Base-by-base conservation (phyloP, 2,329 filamentous ascomycete genomes). In the Parafenestella ontariensis region DNA sequence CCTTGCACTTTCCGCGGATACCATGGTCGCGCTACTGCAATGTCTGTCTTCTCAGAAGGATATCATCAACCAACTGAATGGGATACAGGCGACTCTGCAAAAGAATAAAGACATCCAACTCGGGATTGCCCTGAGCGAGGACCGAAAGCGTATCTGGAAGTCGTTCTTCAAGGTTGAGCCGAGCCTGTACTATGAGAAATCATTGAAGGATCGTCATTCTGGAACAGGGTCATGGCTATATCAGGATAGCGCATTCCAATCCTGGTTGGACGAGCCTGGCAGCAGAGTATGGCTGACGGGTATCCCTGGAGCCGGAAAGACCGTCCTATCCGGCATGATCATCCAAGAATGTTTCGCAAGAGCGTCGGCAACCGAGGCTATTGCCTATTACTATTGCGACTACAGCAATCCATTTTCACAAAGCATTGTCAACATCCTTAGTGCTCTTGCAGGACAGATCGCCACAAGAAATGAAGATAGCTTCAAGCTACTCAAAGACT, bases 311-410 rank as follows among this genome's bases (percentile, higher is more conserved):
- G 55, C 52, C 15, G 58, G 58, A 10, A 61, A 61, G 33, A 56
- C 51, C 15, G 51, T 61, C 11, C 49, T 61, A 4, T 49, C 55
- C n/a, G 34, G 18, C 8, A 28, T 41, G 18, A 43, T 58, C 17
- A 58, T 61, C 24, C 33, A 61, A 15, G 23, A 41, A 9, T 45
- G 20, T 23, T n/a, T 47, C 3, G 33, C 21, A 24, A 36, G 15
- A 5, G 21, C 33, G 3, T 13, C 45, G n/a, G 36, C 20, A 26
- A 37, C 20, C 21, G 20, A 26, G 5, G 46, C 46, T 6, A 40
- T 56, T 13, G 58, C 51, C 2, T 59, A 51, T 47, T 76, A 70
- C 56, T 75, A 72, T 42, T 76, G 73, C 49, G 68, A 75, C 49
- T 74, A 73, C 51, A 70, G 67, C 33, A 53, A 67, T 21, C 4